Evolutionary conservation across 352 stramenopile genomes (phyloP).

Genomic region (Pythium phragmiticola): DNA sequence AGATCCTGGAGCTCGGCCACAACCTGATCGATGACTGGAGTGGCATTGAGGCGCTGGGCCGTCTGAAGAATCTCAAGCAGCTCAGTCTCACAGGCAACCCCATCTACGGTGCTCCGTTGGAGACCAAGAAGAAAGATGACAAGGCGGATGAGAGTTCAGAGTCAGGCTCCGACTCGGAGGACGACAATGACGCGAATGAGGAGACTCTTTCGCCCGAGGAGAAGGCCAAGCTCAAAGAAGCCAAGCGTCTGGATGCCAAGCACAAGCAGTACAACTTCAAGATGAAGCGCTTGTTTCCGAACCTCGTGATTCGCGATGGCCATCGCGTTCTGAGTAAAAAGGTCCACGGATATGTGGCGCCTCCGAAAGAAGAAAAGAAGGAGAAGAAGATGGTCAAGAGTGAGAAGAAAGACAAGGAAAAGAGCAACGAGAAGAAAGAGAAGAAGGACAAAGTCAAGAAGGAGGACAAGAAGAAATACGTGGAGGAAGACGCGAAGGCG

Average conservation of each 20-base stretch:
- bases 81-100: conserved; percentile 82
- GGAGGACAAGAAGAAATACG: neutral
- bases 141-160: conserved; percentile 4
- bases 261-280: conserved; percentile 90
- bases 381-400: conserved; percentile 26
- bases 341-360: conserved; percentile 77
- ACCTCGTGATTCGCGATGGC: conserved; percentile 77
- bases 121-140: conserved; percentile 18
- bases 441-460: neutral
- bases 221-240: conserved; percentile 55
- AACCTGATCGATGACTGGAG: conserved; percentile 84
- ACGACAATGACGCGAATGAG: conserved; percentile 28
- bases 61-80: conserved; percentile 69
- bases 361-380: conserved; percentile 64
- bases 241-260: conserved; percentile 69
- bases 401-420: conserved; percentile 22
- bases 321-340: conserved; percentile 78
- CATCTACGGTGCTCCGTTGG: conserved; percentile 58
- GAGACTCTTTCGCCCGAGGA: conserved; percentile 43
- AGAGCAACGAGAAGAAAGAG: neutral
- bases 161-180: conserved; percentile 11
- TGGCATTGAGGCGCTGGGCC: conserved; percentile 59
- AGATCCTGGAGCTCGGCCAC: conserved; percentile 78
- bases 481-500: neutral
- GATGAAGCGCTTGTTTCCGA: conserved; percentile 84